Evolutionary conservation across 345 rosid species (phyloP), one percentile per base, ranked within the genome.

Genomic region (Corymbia maculata): DNA sequence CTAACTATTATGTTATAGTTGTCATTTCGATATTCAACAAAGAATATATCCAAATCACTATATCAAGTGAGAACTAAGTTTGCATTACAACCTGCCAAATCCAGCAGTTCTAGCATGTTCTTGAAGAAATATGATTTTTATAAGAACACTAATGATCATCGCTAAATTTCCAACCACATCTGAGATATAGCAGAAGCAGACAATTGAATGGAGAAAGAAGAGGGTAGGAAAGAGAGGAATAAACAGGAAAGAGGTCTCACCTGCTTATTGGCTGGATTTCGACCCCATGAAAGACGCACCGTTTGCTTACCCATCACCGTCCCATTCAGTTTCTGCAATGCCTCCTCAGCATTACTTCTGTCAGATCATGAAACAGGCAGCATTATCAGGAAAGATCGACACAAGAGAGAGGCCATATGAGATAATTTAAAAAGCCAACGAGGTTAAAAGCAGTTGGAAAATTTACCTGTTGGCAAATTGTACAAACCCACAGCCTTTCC

Each of bases 401-500:
- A 88, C 24, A 85, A 89, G 89, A 79, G 49, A 15, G 15, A 88
- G 55, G 87, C n/a, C 51, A 14, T 44, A n/a, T 9, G 84, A 51
- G 47, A 88, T 50, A 64, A 13, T 89, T 89, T 55, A 30, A 49
- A 47, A 85, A 30, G 13, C 17, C 44, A 47, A 51, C 30, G 85
- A 53, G 68, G 61, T 42, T 53, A 82, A 86, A 15, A 50, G 85
- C 80, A 61, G 86, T 42, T 28, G 47, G 64, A 68, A 19, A 68
- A 16, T 84, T 90, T 91, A 97, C 99, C 98, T 97, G 94, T 88
- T 92, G 85, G 95, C 96, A 91, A 95, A 98, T 89, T 97, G 99
- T 89, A 98, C 96, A 92, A 98, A 98, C 1, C 99, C 99, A 87
- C 98, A 98, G 93, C 98, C 97, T 93, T 96, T 98, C 51, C 98